Base-by-base conservation (phyloP, 139 green algal genomes). In the Tetraselmis chui region DNA sequence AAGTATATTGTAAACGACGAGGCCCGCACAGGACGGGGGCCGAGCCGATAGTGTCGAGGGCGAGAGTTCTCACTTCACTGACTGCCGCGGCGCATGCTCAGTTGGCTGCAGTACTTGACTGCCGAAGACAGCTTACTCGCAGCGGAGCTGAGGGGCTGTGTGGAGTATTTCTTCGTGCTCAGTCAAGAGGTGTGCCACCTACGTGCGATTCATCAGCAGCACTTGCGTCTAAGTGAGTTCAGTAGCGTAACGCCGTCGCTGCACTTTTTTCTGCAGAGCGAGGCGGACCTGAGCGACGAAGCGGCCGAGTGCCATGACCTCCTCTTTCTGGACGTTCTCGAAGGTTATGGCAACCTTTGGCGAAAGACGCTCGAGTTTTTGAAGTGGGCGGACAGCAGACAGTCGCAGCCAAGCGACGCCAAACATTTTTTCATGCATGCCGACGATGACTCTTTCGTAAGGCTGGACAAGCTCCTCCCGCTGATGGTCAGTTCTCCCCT, bases 361-460 rank as follows among this genome's bases (percentile, higher is more conserved):
- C 76, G 83, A 24, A 92, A 91, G 87, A 76, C 85, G 11, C 76
- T 89, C 2, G 26, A 75, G 1, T 82, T 83, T 59, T 22, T 90
- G 27, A 1, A 67, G 2, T n/a, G 45, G 25, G 32, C 83, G 77
- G 79, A 84, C 26, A 82, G 80, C 27, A 79, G 18, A 1, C 76
- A 59, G 31, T 45, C 2, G 23, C 18, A 67, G 1, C 58, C 30
- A 1, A 22, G 27, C 1, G 45, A 31, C 2, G 2, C 58, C 1
- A 88, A 86, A 29, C 23, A 81, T 0, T 92, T 82, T 80, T 88
- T 88, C 5, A 89, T 93, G 85, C 90, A 93, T 82, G 88, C 89
- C 1, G 90, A 93, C 76, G 90, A 93, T 59, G 90, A 93, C 82
- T 89, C 81, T 45, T 92, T 90, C 75, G 79, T 93, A n/a, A 79